Base-by-base conservation (phyloP, 2,329 filamentous ascomycete genomes). In the Fusarium sp. region DNA sequence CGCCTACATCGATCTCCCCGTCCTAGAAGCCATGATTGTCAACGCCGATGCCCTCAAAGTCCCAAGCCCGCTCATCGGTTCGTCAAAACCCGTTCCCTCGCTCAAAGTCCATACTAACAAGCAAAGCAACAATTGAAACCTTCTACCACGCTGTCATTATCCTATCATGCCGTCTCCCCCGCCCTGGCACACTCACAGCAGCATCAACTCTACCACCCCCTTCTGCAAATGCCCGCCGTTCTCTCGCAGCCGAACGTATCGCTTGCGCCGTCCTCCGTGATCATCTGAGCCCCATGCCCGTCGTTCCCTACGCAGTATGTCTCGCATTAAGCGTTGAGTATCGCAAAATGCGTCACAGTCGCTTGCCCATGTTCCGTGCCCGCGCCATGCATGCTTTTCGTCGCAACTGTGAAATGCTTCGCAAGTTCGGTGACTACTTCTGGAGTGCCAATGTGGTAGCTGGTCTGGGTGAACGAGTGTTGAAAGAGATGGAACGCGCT, bases 141-240 rank as follows among this genome's bases (percentile, higher is more conserved):
- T 84, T 91, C 18, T 91, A 91, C 71, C 88, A 90, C 70, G 87
- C 88, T 5, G 85, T 91, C 9, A 86, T 87, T 37, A 89, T 90
- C 11, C 79, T 90, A 3, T 90, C 88, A 0, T 89, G 87, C 51
- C 83, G 88, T n/a, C 82, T 86, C 7, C 80, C 84, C 5, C 76
- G 82, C 13, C 80, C 80, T 13, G 78, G 82, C 45, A 79, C 80
- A 21, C 63, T 77, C 32, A 77, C 79, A 2, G 81, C 79, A 43
- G 82, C 80, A 34, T 80, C 78, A 27, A 85, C 79, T 7, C 82
- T 80, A 42, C 87, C 77, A 49, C 84, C 78, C 16, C 83, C 81
- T 25, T 84, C 80, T 34, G 86, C 83, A 27, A 89, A 89, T 66
- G 85, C 86, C 2, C 84, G 88, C 5, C 83, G 87, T 21, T 88